Conservation (phyloP, 768 basidiomycete species). For the Auriscalpium microsporum region DNA sequence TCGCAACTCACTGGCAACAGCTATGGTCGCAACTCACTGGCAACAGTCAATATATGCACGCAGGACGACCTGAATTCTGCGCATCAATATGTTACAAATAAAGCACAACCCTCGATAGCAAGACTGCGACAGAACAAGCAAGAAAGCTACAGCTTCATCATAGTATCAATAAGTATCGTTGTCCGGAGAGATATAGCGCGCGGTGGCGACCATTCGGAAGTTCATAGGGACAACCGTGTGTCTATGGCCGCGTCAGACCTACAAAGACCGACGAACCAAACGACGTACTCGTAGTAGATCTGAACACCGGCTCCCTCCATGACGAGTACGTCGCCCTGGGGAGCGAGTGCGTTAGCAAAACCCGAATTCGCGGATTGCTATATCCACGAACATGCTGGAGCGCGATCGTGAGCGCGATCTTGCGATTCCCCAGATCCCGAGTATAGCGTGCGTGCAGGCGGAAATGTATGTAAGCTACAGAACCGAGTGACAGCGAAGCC, state of each 20-base stretch:
- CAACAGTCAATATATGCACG: no score
- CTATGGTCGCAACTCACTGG: no score
- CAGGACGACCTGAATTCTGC: no score
- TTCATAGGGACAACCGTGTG: slow-evolving; percentile 69
- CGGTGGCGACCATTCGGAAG: slow-evolving; percentile 76
- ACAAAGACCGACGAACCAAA: background rate
- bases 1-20: no score
- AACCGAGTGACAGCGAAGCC: slow-evolving; percentile 70
- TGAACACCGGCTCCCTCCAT: slow-evolving; percentile 71
- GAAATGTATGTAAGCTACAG: slow-evolving; percentile 76
- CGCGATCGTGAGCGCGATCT: slow-evolving; percentile 43
- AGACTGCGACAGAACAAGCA: background rate
- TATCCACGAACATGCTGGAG: slow-evolving; percentile 51
- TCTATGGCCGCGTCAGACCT: slow-evolving; percentile 25
- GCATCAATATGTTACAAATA: no score
- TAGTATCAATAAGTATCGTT: slow-evolving; percentile 3
- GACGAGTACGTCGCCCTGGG: slow-evolving; percentile 66
- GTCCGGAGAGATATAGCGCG: slow-evolving; percentile 46
- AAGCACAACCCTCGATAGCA: background rate
- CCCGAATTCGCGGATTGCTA: background rate
- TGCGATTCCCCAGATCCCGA: slow-evolving; percentile 17
- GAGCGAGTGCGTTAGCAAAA: slow-evolving; percentile 1
- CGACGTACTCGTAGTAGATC: slow-evolving; percentile 57
- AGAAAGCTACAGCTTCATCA: no score
- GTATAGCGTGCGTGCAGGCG: slow-evolving; percentile 36